Evolutionary conservation across 2,329 filamentous ascomycete genomes (phyloP).

Genomic region (Didymella exigua): DNA sequence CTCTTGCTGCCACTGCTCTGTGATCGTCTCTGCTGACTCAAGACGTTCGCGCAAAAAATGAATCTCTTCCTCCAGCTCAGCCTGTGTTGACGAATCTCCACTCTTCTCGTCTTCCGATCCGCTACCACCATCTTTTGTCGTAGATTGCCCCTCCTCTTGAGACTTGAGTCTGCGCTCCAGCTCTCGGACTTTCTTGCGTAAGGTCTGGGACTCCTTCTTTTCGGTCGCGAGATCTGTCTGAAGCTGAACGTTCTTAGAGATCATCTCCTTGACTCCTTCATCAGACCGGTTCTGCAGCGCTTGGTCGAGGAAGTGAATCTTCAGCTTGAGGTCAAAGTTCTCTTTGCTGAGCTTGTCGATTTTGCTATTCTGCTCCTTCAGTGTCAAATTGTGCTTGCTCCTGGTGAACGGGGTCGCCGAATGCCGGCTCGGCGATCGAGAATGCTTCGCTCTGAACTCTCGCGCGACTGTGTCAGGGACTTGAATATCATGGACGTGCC

Average conservation of each 20-base stretch:
- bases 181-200: constrained; percentile 82
- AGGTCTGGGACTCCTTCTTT: constrained; percentile 85
- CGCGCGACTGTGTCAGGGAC: constrained; percentile 87
- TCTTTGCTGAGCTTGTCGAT: constrained; percentile 97
- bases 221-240: constrained; percentile 88
- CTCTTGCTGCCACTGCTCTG: constrained; percentile 81
- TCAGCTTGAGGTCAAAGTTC: constrained; percentile 77
- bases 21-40: constrained; percentile 80
- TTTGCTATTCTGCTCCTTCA: constrained; percentile 97
- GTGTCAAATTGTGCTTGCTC: constrained; percentile 65
- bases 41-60: constrained; percentile 82
- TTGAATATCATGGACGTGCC: constrained; percentile 86
- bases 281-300: constrained; percentile 91
- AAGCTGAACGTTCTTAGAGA: constrained; percentile 94
- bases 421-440: constrained; percentile 62
- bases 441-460: constrained; percentile 80
- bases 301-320: constrained; percentile 96
- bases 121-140: constrained; percentile 50
- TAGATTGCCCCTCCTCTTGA: constrained; percentile 58
- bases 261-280: constrained; percentile 96
- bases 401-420: constrained; percentile 47
- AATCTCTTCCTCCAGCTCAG: constrained; percentile 82
- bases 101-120: constrained; percentile 60
- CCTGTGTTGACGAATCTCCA: constrained; percentile 62
- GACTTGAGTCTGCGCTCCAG: constrained; percentile 78